Conservation (phyloP, 2,329 filamentous ascomycete species). For the Neofusicoccum laricinum region DNA sequence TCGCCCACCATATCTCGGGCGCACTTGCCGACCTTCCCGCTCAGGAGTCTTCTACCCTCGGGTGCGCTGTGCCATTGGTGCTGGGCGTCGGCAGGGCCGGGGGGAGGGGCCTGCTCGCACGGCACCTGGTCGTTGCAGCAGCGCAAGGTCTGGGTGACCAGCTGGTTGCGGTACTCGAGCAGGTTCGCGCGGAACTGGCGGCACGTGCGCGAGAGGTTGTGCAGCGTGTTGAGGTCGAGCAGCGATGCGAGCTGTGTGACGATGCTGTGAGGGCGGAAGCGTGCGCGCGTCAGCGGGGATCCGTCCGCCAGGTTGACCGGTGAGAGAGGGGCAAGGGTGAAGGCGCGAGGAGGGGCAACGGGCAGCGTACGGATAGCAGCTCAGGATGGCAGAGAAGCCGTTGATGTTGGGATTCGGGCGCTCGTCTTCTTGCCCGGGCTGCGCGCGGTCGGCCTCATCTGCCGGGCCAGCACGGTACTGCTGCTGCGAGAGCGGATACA, state of each 20-base stretch:
- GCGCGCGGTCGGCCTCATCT: slow-evolving; percentile 11
- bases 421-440: slow-evolving; percentile 21
- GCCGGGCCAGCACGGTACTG: slow-evolving; percentile 26
- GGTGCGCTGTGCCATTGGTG: not conserved
- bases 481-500: slow-evolving; percentile 24
- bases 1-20: slow-evolving; percentile 83
- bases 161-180: slow-evolving; percentile 70
- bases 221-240: slow-evolving; percentile 83
- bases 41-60: slow-evolving; percentile 42
- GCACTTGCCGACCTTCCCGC: slow-evolving; percentile 72
- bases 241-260: slow-evolving; percentile 70
- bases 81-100: not conserved
- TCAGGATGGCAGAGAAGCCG: slow-evolving; percentile 60
- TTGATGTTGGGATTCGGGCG: slow-evolving; percentile 54
- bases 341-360: slow-evolving; percentile 26
- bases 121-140: slow-evolving; percentile 67
- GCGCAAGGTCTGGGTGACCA: slow-evolving; percentile 72
- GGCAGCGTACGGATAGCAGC: slow-evolving; percentile 64
- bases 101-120: not conserved
- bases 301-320: slow-evolving; percentile 17
- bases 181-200: slow-evolving; percentile 75
- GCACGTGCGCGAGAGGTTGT: slow-evolving; percentile 78
- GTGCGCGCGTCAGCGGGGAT: not conserved
- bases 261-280: slow-evolving; percentile 56
- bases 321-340: not conserved